A percentile compares a stretch with the other conserved stretches of the same genome.
Evolutionary conservation across 2,329 filamentous ascomycete genomes (phyloP).

Genomic region (Eutypa lata): DNA sequence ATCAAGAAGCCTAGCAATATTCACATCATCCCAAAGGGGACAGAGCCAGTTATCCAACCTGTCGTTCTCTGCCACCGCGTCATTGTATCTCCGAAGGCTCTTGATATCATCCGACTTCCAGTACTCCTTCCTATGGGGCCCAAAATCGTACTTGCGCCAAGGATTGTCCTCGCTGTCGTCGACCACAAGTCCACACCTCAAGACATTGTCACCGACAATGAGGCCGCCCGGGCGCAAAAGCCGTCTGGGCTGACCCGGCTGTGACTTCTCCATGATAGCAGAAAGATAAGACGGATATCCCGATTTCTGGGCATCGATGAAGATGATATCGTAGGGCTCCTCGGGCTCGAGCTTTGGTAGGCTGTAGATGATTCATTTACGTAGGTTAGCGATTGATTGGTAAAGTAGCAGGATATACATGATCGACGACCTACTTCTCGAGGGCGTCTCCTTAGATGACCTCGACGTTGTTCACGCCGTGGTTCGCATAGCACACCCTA

Average conservation of each 20-base stretch:
- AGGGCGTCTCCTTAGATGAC: conserved; percentile 45
- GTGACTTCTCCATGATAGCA: conserved; percentile 41
- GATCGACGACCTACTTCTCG: conserved; percentile 43
- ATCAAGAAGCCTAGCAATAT: conserved; percentile 35
- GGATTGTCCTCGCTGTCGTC: conserved; percentile 37
- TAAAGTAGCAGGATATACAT: too few species aligned
- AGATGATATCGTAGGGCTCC: conserved; percentile 51
- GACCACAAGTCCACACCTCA: conserved; percentile 47
- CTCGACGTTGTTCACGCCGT: conserved; percentile 42
- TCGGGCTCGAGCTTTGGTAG: conserved; percentile 25
- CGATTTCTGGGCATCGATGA: conserved; percentile 52
- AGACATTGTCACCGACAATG: conserved; percentile 53
- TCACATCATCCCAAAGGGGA: conserved; percentile 42
- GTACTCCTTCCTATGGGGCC: conserved; percentile 8
- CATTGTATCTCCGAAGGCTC: conserved; percentile 34
- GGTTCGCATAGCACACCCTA: conserved; percentile 34
- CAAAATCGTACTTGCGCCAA: conserved; percentile 8
- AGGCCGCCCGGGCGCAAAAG: conserved; percentile 48
- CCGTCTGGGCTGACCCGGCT: conserved; percentile 31
- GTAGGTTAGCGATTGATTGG: too few species aligned
- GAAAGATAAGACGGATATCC: conserved; percentile 48
- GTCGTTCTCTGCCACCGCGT: conserved; percentile 25
- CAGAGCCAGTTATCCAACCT: conserved; percentile 39
- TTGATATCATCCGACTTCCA: conserved; percentile 19
- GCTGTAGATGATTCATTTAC: conserved; percentile 16